These are phyloP conservation scores for Pleomassaria siparia DNA, from an alignment of 2,329 filamentous ascomycete species.

Conservation along the genomic window DNA sequence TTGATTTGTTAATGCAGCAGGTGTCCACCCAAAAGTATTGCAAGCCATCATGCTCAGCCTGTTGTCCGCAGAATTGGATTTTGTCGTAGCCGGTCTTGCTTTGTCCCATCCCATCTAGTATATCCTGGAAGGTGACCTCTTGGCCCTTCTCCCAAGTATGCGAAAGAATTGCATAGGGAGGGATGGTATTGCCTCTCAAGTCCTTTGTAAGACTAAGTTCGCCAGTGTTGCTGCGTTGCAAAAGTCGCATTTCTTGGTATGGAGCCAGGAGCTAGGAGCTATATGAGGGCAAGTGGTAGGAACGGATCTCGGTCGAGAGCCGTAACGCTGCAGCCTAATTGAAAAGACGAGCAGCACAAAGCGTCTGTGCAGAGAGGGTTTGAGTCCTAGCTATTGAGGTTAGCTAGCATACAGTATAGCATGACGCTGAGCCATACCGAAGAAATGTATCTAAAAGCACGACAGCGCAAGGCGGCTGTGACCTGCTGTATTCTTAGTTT, in stretches of 20 bases:
- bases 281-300: no score
- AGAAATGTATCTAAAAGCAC: no score
- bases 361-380: no score
- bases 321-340: no score
- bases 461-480: no score
- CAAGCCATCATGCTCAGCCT: slow-evolving; percentile 1
- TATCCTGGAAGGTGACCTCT: slow-evolving; percentile 2
- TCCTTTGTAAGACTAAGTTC: slow-evolving; percentile 5
- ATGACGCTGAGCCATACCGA: no score
- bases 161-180: slow-evolving; percentile 7
- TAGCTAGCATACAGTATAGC: no score
- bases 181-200: not conserved
- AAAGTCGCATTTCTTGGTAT: slow-evolving; percentile 4
- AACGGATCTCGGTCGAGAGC: no score
- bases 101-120: not conserved
- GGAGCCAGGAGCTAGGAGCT: no score
- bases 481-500: no score
- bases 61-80: not conserved
- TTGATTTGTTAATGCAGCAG: slow-evolving; percentile 4
- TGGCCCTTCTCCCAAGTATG: slow-evolving; percentile 1
- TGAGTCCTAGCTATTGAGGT: no score
- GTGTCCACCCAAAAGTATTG: slow-evolving; percentile 7
- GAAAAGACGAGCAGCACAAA: no score
- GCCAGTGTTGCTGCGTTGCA: slow-evolving; percentile 1
- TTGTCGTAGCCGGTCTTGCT: not conserved